These are phyloP conservation scores for Sporothrix luriei DNA, from an alignment of 2,329 filamentous ascomycete genomes.

Conservation along the genomic window DNA sequence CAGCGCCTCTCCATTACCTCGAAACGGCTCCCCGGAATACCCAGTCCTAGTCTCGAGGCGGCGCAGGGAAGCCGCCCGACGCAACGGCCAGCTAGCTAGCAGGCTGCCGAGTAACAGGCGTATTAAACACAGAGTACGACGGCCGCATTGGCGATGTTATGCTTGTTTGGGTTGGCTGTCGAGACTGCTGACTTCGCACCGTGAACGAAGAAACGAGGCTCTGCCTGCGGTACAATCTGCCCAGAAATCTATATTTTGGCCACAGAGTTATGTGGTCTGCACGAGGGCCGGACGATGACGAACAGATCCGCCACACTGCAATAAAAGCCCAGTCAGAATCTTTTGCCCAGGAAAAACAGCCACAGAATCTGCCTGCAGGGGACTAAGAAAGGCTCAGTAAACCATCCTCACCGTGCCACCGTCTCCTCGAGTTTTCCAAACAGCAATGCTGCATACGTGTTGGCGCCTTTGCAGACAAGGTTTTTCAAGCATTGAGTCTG, in stretches of 20 bases:
- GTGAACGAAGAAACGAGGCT: neutral
- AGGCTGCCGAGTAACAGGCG: too few species aligned
- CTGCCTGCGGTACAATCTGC: neutral
- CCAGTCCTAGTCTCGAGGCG: constrained; percentile 13
- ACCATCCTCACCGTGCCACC: neutral
- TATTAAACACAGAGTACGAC: too few species aligned
- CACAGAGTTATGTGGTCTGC: neutral
- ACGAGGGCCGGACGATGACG: neutral
- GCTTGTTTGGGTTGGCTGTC: neutral
- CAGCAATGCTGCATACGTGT: neutral
- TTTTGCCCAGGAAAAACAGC: neutral
- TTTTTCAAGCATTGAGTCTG: neutral
- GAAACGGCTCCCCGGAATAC: neutral
- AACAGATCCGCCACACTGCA: neutral
- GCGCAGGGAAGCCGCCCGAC: neutral
- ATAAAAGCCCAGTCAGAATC: neutral
- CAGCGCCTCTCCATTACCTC: neutral
- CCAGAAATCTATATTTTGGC: constrained; percentile 6
- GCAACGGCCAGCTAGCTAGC: too few species aligned
- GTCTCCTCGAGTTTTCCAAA: neutral
- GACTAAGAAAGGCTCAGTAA: neutral
- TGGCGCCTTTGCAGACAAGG: neutral
- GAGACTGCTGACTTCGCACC: neutral
- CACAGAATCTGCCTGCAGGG: constrained; percentile 1
- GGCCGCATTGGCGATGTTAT: neutral